Base-by-base conservation (phyloP, 2,329 filamentous ascomycete genomes). In the Clonostachys chloroleuca region DNA sequence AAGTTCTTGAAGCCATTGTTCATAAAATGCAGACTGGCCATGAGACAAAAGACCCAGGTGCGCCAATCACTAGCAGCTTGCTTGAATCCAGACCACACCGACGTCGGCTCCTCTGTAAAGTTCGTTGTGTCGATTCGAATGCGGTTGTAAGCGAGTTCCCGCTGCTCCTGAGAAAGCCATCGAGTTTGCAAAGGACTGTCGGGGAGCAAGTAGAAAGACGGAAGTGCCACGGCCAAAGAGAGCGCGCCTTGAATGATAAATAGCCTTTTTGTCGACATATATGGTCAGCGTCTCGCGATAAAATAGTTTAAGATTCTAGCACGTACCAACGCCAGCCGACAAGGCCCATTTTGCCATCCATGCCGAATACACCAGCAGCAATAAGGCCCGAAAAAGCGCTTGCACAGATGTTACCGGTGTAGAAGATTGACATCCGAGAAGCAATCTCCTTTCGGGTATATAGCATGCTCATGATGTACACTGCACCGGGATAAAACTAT, bases 241-340 rank as follows among this genome's bases (percentile, higher is more conserved):
- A 63, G 71, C 2, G 71, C 68, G 13, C 84, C 84, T 59, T 87
- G 83, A 7, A 87, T 78, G 43, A 87, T 84, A 59, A 87, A 87
- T 0, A 87, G 69, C 24, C 24, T 58, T 47, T 46, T 16, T 12
- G 16, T 20, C 9, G 14, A 42, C 41, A 50, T 10, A 30, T 30
- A 8, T 30, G 8, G 24, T 30, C 24, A 30, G 24, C 24, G 9
- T 30, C 3, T 10, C 8, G 4, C 8, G 24, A 30, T 30, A 10
- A 30, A 30, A 10, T 30, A 30, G 5, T 10, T 30, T 30, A 30
- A 10, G 3, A 9, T 4, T 10, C 24, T 10, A 10, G 3, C 1
- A 30, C 24, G 24, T 30, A 30, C 81, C 79, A 83, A 12, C 78
- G 66, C 81, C 81, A 86, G 4, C 81, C 81, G 5, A 68, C 63